Evolutionary conservation across 305 asterid genomes (phyloP), one percentile per base, ranked within the genome.

Genomic region (Striga hermonthica): DNA sequence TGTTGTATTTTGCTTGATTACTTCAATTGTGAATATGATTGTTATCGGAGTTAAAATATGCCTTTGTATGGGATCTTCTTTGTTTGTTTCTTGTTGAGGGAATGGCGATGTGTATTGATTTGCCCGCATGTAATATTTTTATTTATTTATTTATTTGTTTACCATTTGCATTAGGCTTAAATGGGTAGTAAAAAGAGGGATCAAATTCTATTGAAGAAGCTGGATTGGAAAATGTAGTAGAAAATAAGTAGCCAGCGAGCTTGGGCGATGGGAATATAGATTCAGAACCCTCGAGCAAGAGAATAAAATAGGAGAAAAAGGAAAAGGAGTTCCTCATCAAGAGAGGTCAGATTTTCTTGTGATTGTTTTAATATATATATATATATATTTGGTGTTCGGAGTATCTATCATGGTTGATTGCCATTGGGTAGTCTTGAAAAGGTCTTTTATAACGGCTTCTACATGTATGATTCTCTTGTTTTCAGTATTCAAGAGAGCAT

Each of bases 261-360:
- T 61, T 31, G 7, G 64, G 52, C 14, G 13, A 16, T 60, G 84
- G 69, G 69, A 73, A 57, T 41, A 70, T 66, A n/a, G 58, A 9
- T 8, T 7, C 9, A 13, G 85, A 80, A 47, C 81, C 76, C 54
- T 72, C 79, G 4, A 84, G 69, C 35, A 86, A 90, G 85, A 87
- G 75, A 52, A 53, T 81, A 71, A 87, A 82, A 64, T 85, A 78
- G 45, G 87, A 77, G 66, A 89, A 77, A 58, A 79, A 70, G 72
- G 65, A 70, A 34, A 82, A 79, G 56, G 79, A 68, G n/a, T n/a
- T 93, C 96, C 65, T 93, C 99, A 0, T 86, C 99, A 1, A 88
- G 95, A 77, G 97, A 93, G 99, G 99, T 93, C 72, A 13, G 65
- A 0, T 44, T n/a, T n/a, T n/a, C n/a, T n/a, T n/a, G n/a, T n/a